Evolutionary conservation across 2,329 filamentous ascomycete species (phyloP).

Genomic region (Pochonia chlamydosporia): DNA sequence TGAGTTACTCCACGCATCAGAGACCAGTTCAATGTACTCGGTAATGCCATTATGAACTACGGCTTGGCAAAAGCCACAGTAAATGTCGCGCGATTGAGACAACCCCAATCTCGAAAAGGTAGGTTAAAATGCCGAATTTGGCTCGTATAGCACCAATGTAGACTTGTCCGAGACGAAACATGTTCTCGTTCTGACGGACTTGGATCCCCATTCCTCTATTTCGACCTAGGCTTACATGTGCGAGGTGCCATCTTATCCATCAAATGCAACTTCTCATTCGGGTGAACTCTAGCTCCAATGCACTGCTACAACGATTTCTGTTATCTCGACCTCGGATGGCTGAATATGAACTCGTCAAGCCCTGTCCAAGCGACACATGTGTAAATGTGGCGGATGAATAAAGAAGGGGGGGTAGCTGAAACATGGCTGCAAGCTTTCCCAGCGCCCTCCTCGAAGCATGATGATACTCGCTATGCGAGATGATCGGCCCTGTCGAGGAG

Average conservation of each 20-base stretch:
- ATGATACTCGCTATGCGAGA: background rate
- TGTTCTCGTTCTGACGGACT: background rate
- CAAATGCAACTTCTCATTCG: too few relatives aligned
- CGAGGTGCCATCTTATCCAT: background rate
- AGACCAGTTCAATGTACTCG: too few relatives aligned
- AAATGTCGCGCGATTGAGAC: background rate
- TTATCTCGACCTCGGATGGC: background rate
- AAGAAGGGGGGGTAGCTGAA: background rate
- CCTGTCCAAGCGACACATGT: background rate
- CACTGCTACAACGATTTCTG: too few relatives aligned
- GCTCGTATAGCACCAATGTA: background rate
- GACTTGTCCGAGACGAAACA: background rate
- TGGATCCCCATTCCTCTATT: background rate
- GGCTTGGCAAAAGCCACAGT: too few relatives aligned
- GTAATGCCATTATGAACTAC: too few relatives aligned
- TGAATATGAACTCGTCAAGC: too few relatives aligned
- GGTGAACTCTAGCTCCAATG: too few relatives aligned
- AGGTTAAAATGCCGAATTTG: background rate
- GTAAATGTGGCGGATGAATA: background rate
- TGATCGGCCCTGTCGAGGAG: too few relatives aligned
- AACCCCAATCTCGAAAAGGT: conserved; percentile 1
- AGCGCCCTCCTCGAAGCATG: background rate
- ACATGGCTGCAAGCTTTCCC: background rate
- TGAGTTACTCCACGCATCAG: background rate
- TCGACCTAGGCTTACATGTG: background rate